These are phyloP conservation scores for Clonostachys rhizophaga DNA, from an alignment of 2,329 filamentous ascomycete species.

Conservation along the genomic window DNA sequence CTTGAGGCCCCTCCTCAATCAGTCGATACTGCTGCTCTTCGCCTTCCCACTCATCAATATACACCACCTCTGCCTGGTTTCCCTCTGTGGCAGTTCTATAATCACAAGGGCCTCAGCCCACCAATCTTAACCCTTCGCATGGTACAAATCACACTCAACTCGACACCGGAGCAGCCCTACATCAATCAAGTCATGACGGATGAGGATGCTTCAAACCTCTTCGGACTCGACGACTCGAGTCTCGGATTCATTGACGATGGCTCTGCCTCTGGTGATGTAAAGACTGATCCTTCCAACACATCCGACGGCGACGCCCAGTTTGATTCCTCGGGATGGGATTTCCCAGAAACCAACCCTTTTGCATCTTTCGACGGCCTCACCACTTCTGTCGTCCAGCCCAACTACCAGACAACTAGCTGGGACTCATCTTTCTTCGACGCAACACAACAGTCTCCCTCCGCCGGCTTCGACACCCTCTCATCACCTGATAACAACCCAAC, in stretches of 20 bases:
- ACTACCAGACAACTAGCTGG: constrained; percentile 27
- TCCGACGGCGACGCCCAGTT: constrained; percentile 16
- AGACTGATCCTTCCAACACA: constrained; percentile 12
- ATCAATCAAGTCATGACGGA: constrained; percentile 23
- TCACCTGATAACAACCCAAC: constrained; percentile 26
- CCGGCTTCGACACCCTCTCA: constrained; percentile 21
- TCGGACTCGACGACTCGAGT: constrained; percentile 37
- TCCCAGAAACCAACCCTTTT: constrained; percentile 42
- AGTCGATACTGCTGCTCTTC: background rate
- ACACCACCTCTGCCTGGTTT: background rate
- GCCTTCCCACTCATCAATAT: constrained; percentile 13
- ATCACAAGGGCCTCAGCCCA: too few species aligned
- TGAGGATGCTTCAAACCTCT: constrained; percentile 34
- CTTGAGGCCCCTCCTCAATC: too few species aligned
- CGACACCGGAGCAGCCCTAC: constrained; percentile 3
- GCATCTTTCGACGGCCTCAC: constrained; percentile 30
- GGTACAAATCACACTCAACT: too few species aligned
- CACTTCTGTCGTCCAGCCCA: constrained; percentile 23
- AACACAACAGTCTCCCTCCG: constrained; percentile 18
- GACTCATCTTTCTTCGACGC: constrained; percentile 25
- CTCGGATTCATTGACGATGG: constrained; percentile 28
- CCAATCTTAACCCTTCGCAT: too few species aligned
- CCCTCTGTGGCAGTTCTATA: too few species aligned
- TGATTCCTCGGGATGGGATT: constrained; percentile 39
- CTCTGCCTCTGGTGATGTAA: constrained; percentile 12